Percentiles rank a stretch among this genome's conserved stretches.
phyloP scores from a whole-genome alignment of 306 rosid species.

The cucumber (Cucumis sativus) region DNA sequence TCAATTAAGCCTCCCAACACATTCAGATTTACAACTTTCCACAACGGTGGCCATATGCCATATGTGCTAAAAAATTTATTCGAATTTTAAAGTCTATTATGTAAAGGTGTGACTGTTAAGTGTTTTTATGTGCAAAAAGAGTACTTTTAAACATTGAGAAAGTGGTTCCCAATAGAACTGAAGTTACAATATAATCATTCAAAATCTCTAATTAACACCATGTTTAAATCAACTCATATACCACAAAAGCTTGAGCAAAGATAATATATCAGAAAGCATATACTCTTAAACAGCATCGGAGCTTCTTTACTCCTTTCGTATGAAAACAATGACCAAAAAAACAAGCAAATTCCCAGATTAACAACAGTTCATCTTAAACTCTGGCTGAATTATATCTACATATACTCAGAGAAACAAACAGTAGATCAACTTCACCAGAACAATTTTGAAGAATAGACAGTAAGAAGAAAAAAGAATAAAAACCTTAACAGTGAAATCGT shows the following conservation, averaged over 20 bases:
- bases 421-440: neutral
- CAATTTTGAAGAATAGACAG: neutral
- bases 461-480: neutral
- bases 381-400: neutral
- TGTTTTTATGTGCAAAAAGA: neutral
- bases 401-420: neutral
- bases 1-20: neutral
- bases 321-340: neutral
- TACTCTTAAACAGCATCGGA: neutral
- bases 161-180: too few species aligned
- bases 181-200: neutral
- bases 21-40: neutral
- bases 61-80: neutral
- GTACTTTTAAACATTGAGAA: too few species aligned
- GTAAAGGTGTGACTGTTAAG: neutral
- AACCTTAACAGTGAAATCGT: conserved; percentile 87
- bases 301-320: neutral
- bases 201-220: neutral
- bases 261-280: neutral
- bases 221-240: neutral
- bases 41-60: too few species aligned
- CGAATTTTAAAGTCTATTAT: neutral
- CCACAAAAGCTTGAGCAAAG: neutral
- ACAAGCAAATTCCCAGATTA: neutral
- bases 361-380: neutral